A percentile compares a stretch with the other conserved stretches of the same genome.
Conservation (phyloP, 768 basidiomycete genomes). For the Pleurotus tuber-regium region DNA sequence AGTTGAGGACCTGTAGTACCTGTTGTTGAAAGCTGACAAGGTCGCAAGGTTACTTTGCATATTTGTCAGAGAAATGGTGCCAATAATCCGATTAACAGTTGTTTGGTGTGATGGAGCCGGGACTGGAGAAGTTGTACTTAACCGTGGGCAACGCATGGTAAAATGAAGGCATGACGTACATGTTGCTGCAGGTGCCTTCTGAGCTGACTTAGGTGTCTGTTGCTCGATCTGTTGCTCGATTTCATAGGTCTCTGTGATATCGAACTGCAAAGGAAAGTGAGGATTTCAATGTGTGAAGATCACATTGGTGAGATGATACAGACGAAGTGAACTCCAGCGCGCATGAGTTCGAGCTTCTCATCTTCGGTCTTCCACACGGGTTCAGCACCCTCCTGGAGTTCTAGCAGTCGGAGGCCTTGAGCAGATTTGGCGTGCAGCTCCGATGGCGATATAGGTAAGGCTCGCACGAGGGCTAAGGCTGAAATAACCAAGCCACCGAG, state of each 20-base stretch:
- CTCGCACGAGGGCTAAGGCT: slow-evolving; percentile 23
- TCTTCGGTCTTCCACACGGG: slow-evolving; percentile 41
- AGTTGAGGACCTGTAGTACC: slow-evolving; percentile 37
- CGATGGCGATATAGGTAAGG: slow-evolving; percentile 27
- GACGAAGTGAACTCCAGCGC: slow-evolving; percentile 34
- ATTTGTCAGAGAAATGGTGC: slow-evolving; percentile 27
- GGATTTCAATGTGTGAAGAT: background rate
- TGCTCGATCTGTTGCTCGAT: slow-evolving; percentile 28
- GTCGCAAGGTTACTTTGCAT: slow-evolving; percentile 32
- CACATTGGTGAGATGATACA: slow-evolving; percentile 9
- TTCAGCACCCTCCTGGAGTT: slow-evolving; percentile 31
- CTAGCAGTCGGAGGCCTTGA: slow-evolving; percentile 34
- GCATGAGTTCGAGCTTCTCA: slow-evolving; percentile 33
- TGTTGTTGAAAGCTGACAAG: slow-evolving; percentile 41
- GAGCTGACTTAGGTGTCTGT: slow-evolving; percentile 13
- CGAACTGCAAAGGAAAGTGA: slow-evolving; percentile 27
- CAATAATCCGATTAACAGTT: slow-evolving; percentile 24
- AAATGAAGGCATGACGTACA: slow-evolving; percentile 21
- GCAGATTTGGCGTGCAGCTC: slow-evolving; percentile 33
- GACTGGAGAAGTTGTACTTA: slow-evolving; percentile 18
- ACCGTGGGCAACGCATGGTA: background rate
- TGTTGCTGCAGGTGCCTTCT: slow-evolving; percentile 20
- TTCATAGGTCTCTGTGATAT: slow-evolving; percentile 39
- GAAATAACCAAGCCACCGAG: slow-evolving; percentile 17
- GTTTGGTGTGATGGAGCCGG: slow-evolving; percentile 30